Percentiles rank a stretch among this genome's conserved stretches.
These are phyloP conservation scores for Cyclotella atomus DNA, from an alignment of 108 stramenopile genomes.

Conservation along the genomic window DNA sequence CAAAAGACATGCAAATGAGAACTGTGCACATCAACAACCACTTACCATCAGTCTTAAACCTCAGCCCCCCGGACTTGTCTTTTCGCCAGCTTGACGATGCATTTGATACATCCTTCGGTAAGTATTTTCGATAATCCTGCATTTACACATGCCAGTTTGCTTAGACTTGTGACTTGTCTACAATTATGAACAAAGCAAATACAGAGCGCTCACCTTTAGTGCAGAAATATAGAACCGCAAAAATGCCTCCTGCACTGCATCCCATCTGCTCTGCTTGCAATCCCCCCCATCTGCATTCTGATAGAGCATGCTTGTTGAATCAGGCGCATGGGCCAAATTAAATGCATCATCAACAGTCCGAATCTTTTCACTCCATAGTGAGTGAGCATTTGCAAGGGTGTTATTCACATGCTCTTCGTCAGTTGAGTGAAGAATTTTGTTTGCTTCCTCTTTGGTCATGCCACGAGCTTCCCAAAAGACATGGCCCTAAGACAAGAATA, in stretches of 20 bases:
- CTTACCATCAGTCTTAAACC: conserved; percentile 55
- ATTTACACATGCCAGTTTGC: conserved; percentile 62
- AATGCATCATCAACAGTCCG: conserved; percentile 83
- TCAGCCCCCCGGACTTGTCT: conserved; percentile 10
- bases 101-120: conserved; percentile 34
- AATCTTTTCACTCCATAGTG: conserved; percentile 78
- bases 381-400: conserved; percentile 32
- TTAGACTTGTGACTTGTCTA: too few species aligned
- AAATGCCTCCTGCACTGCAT: conserved; percentile 88
- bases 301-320: conserved; percentile 44
- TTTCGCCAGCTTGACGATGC: conserved; percentile 29
- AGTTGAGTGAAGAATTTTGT: conserved; percentile 20
- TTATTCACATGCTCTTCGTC: conserved; percentile 23
- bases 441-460: conserved; percentile 56
- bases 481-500: conserved; percentile 68
- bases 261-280: conserved; percentile 76
- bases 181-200: too few species aligned
- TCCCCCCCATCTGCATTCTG: conserved; percentile 29
- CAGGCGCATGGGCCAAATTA: conserved; percentile 78
- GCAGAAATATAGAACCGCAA: conserved; percentile 77
- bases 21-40: too few species aligned
- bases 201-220: neutral
- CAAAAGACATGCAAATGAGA: too few species aligned
- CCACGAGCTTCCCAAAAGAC: conserved; percentile 82
- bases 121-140: conserved; percentile 80